Conservation (phyloP, 345 rosid species). For the Mallotus nudiflorus region DNA sequence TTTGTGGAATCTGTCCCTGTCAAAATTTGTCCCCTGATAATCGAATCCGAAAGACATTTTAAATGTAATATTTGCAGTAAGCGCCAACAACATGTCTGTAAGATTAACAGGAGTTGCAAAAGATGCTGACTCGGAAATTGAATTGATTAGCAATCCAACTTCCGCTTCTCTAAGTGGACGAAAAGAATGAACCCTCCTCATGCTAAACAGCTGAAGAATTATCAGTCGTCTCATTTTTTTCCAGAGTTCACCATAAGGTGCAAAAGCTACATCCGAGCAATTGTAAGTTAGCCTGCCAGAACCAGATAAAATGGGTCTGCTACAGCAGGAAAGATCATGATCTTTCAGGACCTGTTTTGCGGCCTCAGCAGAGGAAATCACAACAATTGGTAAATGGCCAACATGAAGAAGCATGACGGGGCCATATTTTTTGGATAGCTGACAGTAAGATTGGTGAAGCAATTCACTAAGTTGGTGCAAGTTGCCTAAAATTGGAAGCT, state of each 20-base stretch:
- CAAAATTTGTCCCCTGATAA: conserved; percentile 11
- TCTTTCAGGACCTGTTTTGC: too few species aligned
- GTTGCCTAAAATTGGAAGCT: too few species aligned
- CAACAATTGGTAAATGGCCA: too few species aligned
- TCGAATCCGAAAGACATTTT: background rate
- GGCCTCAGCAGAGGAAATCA: too few species aligned
- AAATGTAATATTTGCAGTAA: background rate
- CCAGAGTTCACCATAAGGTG: conserved; percentile 15
- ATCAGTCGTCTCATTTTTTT: background rate
- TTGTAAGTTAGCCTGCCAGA: conserved; percentile 1
- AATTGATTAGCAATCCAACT: background rate
- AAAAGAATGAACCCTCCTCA: conserved; percentile 13
- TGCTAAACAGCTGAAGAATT: conserved; percentile 5
- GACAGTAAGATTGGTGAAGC: too few species aligned
- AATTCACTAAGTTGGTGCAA: too few species aligned
- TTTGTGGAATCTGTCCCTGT: conserved; percentile 23
- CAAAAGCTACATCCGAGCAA: background rate
- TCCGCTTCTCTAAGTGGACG: conserved; percentile 6
- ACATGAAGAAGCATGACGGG: too few species aligned
- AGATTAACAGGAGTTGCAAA: conserved; percentile 7
- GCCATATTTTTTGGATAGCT: too few species aligned
- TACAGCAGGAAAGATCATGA: conserved; percentile 9
- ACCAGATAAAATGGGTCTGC: background rate
- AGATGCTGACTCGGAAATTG: conserved; percentile 3
- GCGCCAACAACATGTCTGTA: background rate